Percentiles rank a stretch among this genome's conserved stretches.
Conservation (phyloP, 345 rosid genomes). For the Heritiera fomes region DNA sequence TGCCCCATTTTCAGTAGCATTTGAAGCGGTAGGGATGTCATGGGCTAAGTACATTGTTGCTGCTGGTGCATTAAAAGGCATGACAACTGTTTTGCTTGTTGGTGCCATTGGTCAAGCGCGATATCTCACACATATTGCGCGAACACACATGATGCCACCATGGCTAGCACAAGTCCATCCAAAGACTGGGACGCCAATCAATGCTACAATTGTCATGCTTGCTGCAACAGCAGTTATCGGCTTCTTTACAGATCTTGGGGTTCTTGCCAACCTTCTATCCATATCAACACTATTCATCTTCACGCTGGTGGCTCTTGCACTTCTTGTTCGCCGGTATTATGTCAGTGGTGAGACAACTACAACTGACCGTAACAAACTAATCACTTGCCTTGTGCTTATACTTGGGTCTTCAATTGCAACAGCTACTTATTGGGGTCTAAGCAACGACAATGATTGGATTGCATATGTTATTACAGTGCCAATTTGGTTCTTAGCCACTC, state of each 20-base stretch:
- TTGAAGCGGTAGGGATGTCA: constrained; percentile 54
- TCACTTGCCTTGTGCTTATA: constrained; percentile 42
- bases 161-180: constrained; percentile 66
- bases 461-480: constrained; percentile 59
- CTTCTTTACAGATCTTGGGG: constrained; percentile 63
- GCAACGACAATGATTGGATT: constrained; percentile 45
- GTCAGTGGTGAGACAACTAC: constrained; percentile 51
- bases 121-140: constrained; percentile 80
- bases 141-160: constrained; percentile 90
- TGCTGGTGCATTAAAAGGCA: constrained; percentile 73
- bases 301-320: constrained; percentile 72
- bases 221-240: constrained; percentile 57
- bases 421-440: constrained; percentile 57
- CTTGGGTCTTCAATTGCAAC: constrained; percentile 49
- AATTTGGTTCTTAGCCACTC: constrained; percentile 58
- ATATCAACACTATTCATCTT: constrained; percentile 80
- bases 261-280: constrained; percentile 65
- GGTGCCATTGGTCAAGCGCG: constrained; percentile 77
- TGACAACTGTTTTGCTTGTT: constrained; percentile 82
- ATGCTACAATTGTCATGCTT: constrained; percentile 71
- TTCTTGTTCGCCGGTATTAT: constrained; percentile 75
- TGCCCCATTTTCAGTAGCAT: constrained; percentile 79
- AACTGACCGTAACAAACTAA: constrained; percentile 44
- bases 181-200: constrained; percentile 73
- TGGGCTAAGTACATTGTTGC: constrained; percentile 93